phyloP scores from a whole-genome alignment of 768 basidiomycete species.

The Boletales sp. region DNA sequence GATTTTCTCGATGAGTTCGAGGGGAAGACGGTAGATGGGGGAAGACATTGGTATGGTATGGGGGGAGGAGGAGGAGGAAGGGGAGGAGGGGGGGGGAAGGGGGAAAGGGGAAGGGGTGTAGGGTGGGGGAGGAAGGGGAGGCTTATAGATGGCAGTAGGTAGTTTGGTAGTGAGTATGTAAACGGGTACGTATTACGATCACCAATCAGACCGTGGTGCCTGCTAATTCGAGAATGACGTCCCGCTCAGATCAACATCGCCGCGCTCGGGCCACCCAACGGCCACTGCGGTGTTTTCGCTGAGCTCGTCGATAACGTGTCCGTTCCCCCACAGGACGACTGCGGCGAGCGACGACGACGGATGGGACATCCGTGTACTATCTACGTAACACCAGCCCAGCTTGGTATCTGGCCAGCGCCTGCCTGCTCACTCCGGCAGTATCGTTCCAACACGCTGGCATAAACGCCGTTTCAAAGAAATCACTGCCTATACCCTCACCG shows the following conservation, averaged over 20 bases:
- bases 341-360: not conserved
- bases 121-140: not conserved
- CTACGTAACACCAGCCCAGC: slow-evolving; percentile 2
- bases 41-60: slow-evolving; percentile 17
- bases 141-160: slow-evolving; percentile 7
- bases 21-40: slow-evolving; percentile 32
- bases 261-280: not conserved
- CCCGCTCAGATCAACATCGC: slow-evolving; percentile 1
- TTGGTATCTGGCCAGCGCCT: slow-evolving; percentile 1
- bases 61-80: slow-evolving; percentile 8
- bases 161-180: slow-evolving; percentile 7
- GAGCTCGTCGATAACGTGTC: slow-evolving; percentile 2
- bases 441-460: not conserved
- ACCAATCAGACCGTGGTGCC: not conserved
- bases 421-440: not conserved
- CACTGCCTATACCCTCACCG: not conserved
- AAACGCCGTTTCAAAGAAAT: slow-evolving; percentile 23
- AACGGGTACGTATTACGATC: slow-evolving; percentile 5
- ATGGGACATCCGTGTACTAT: not conserved
- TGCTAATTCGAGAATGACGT: slow-evolving; percentile 1
- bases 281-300: slow-evolving; percentile 3
- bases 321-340: not conserved
- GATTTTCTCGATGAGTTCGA: slow-evolving; percentile 50
- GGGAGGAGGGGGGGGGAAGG: slow-evolving; percentile 9
- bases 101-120: slow-evolving; percentile 3